Evolutionary conservation across 495 filamentous ascomycete species (phyloP).

Genomic region (Aspergillus nanangensis): DNA sequence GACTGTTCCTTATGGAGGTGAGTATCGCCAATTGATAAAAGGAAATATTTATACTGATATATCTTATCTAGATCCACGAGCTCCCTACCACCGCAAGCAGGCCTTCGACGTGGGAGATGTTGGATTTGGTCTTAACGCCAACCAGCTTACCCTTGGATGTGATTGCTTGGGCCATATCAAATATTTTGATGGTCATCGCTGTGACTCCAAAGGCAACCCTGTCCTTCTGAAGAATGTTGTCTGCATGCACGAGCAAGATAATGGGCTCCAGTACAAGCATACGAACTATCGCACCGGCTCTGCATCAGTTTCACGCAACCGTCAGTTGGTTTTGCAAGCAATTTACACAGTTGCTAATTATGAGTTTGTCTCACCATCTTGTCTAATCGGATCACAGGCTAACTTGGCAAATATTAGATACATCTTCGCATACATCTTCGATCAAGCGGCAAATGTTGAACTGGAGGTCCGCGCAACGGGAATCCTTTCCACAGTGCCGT

Average conservation of each 20-base stretch:
- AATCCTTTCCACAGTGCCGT: constrained; percentile 77
- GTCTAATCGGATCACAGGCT: too few relatives aligned
- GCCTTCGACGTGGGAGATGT: constrained; percentile 69
- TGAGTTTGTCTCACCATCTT: too few relatives aligned
- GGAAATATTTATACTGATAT: neutral
- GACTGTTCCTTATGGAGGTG: constrained; percentile 57
- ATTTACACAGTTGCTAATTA: constrained; percentile 80
- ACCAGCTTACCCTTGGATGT: constrained; percentile 63
- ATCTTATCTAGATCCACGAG: constrained; percentile 54
- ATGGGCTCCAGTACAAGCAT: constrained; percentile 62
- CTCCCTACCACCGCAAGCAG: constrained; percentile 63
- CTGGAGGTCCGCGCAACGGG: constrained; percentile 85
- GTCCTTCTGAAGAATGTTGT: constrained; percentile 54
- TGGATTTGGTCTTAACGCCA: constrained; percentile 61
- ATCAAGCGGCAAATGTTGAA: constrained; percentile 73
- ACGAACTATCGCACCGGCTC: constrained; percentile 61
- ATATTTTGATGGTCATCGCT: constrained; percentile 56
- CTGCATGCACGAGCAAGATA: constrained; percentile 67
- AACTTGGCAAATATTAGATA: too few relatives aligned
- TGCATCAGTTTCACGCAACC: constrained; percentile 55
- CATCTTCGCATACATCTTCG: constrained; percentile 80
- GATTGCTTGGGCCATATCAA: constrained; percentile 66
- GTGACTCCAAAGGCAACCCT: constrained; percentile 51
- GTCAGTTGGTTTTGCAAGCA: constrained; percentile 65
- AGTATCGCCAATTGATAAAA: constrained; percentile 1